phyloP scores from a whole-genome alignment of 2,329 filamentous ascomycete species.

The Aspergillus terreus region DNA sequence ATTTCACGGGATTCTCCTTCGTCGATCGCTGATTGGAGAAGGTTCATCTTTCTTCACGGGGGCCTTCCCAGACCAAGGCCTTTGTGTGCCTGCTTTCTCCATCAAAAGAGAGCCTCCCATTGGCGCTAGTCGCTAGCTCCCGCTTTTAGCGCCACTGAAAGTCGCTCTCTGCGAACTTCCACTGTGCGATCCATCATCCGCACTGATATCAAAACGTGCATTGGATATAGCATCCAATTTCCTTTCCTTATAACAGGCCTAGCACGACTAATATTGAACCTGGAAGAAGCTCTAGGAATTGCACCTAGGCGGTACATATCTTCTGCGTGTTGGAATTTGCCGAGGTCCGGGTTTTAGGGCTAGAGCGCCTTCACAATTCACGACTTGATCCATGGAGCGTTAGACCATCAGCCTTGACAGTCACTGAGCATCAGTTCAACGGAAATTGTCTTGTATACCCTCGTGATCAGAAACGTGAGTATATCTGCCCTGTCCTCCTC shows the following conservation, averaged over 20 bases:
- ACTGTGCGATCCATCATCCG: not conserved
- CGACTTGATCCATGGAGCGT: not conserved
- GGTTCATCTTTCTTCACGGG: not conserved
- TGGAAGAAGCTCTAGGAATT: too few species aligned
- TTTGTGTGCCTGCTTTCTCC: not conserved
- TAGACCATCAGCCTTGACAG: not conserved
- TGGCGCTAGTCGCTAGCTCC: slow-evolving; percentile 2
- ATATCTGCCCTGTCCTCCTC: not conserved
- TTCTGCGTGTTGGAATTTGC: not conserved
- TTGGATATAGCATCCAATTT: not conserved
- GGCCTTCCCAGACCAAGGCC: not conserved
- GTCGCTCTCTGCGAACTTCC: not conserved
- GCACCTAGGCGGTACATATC: too few species aligned
- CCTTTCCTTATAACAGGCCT: not conserved
- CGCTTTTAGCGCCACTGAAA: slow-evolving; percentile 1
- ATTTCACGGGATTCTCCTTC: too few species aligned
- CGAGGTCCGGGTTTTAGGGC: not conserved
- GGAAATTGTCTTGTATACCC: not conserved
- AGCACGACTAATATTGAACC: not conserved
- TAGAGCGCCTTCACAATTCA: not conserved
- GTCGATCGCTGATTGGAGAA: not conserved
- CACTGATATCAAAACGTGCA: not conserved
- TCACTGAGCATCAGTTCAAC: not conserved
- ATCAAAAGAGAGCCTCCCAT: not conserved
- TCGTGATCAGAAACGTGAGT: not conserved